Evolutionary conservation across 805 yeast species (phyloP), one percentile per base, ranked within the genome.

Genomic region (Cyberlindnera veronae): DNA sequence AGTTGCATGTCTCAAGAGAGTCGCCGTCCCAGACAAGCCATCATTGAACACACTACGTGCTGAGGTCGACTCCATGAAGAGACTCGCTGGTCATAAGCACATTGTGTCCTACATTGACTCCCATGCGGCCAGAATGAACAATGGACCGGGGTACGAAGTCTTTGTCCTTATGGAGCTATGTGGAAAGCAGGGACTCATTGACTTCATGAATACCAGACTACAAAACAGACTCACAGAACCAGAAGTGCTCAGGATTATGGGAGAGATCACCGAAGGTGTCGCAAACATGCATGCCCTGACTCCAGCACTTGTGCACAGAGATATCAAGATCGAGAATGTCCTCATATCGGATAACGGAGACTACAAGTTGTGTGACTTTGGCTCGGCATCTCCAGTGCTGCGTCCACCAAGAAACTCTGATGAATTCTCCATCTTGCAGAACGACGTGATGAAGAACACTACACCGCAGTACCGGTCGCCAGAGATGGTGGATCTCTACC

Each of bases 51-150:
- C 82, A 18, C 68, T 93, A 36, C 69, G 98, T 46, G 96, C 95
- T 29, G 99, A 93, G 61, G 99, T 93, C 13, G 98, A 93, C 58
- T 95, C 97, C 11, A 91, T 93, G 98, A 85, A 87, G 63, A 71
- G 95, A 20, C 69, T 93, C 24, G 69, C 81, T 46, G 95, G 95
- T 8, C 76, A 84, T 49, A 74, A 75, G 33, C 81, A 82, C 57
- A 79, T 93, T 46, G 99, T 93, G 2, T 80, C 87, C 3, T 93
- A 93, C 61, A 85, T 89, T 38, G 99, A 93, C 61, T 87, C 96
- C 3, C 96, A 93, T 65, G 99, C 99, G 6, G 79, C 95, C 11
- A 72, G 95, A 51, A 66, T 83, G 62, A 42, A 64, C 18, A 42
- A 54, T n/a, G 59, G 68, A 3, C 59, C 58, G 15, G 86, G 84